phyloP scores from a whole-genome alignment of 345 rosid genomes.

The Arabidopsis thaliana region DNA sequence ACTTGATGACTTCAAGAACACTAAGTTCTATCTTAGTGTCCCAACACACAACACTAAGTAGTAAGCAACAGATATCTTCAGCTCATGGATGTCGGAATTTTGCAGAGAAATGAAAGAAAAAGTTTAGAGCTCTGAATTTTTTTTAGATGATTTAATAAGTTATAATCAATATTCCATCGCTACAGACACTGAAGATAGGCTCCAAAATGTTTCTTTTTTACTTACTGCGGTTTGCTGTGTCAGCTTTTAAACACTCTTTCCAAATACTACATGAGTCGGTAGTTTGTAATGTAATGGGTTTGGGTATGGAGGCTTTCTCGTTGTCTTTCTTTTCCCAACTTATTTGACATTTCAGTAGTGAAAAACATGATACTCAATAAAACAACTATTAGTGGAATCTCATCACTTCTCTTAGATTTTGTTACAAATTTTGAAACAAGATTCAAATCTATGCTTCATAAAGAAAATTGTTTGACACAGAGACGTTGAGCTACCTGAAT shows the following conservation, averaged over 20 bases:
- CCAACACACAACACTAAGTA: conserved; percentile 88
- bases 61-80: conserved; percentile 40
- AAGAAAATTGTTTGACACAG: conserved; percentile 25
- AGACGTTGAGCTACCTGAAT: conserved; percentile 28
- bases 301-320: not conserved
- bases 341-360: not conserved
- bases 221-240: not conserved
- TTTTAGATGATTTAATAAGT: not conserved
- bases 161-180: not conserved
- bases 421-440: conserved; percentile 37
- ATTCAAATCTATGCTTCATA: conserved; percentile 27
- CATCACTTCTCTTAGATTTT: conserved; percentile 17
- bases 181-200: not conserved
- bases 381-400: conserved; percentile 4
- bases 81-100: conserved; percentile 25
- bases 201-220: not conserved
- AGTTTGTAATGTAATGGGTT: not conserved
- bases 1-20: conserved; percentile 93
- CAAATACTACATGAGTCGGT: not conserved
- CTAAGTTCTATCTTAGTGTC: conserved; percentile 88
- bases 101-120: conserved; percentile 6
- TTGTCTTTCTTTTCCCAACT: not conserved
- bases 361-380: not conserved
- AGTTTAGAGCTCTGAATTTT: not conserved
- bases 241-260: not conserved